Evolutionary conservation across 1,139 yeast species (phyloP).

Genomic region (Geotrichum carabidarum): DNA sequence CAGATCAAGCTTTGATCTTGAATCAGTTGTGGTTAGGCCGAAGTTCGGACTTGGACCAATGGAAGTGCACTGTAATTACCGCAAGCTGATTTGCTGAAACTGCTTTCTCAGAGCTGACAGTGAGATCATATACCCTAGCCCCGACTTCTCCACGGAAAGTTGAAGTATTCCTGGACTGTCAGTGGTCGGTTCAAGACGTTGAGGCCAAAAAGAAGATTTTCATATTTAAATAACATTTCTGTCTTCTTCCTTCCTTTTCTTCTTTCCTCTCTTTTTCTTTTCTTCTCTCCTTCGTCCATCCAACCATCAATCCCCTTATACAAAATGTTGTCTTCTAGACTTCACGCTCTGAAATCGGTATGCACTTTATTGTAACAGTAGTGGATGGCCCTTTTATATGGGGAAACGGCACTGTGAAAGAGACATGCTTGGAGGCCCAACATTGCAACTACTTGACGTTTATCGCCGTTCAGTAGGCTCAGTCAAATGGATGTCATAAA

Average conservation of each 20-base stretch:
- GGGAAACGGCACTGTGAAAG: neutral
- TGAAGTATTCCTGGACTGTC: too few relatives aligned
- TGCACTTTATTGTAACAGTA: slow-evolving; percentile 3
- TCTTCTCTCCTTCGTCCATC: slow-evolving; percentile 6
- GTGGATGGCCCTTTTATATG: slow-evolving; percentile 9
- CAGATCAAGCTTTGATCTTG: too few relatives aligned
- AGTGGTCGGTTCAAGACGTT: neutral
- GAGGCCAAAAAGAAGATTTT: neutral
- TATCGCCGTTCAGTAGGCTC: neutral
- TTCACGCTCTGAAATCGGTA: slow-evolving; percentile 15
- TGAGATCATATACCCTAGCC: too few relatives aligned
- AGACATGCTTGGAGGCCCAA: neutral
- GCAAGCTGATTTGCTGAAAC: too few relatives aligned
- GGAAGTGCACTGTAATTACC: too few relatives aligned
- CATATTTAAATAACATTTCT: slow-evolving; percentile 7
- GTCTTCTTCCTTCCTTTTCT: slow-evolving; percentile 1
- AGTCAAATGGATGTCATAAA: neutral
- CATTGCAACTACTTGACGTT: too few relatives aligned
- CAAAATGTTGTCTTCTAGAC: slow-evolving; percentile 8
- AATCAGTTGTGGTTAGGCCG: too few relatives aligned
- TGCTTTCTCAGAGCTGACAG: too few relatives aligned
- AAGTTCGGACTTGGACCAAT: too few relatives aligned
- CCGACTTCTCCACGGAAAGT: too few relatives aligned
- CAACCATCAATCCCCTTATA: neutral
- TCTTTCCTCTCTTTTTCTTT: slow-evolving; percentile 3